Conservation (phyloP, 768 basidiomycete species). For the Tricholoma sp. region DNA sequence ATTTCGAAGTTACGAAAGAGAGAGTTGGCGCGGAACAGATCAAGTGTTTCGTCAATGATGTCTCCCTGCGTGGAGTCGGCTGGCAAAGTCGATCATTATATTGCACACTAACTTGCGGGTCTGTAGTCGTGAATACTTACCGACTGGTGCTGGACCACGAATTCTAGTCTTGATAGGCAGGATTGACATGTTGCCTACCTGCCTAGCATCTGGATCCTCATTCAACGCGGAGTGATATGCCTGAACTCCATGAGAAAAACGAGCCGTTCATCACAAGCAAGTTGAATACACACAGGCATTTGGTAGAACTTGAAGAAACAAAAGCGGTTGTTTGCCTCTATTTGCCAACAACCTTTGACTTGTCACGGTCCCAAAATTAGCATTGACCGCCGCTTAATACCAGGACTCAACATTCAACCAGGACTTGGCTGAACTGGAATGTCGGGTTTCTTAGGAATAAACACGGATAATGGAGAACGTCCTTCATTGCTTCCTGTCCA, state of each 20-base stretch:
- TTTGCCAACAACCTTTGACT: slow-evolving; percentile 21
- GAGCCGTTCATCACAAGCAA: neutral
- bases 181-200: slow-evolving; percentile 86
- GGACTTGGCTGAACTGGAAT: slow-evolving; percentile 19
- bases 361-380: neutral
- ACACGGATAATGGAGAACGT: slow-evolving; percentile 35
- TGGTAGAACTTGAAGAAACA: slow-evolving; percentile 7
- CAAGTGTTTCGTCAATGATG: slow-evolving; percentile 93
- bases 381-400: neutral
- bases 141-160: slow-evolving; percentile 86
- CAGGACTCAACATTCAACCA: neutral
- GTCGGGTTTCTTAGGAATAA: slow-evolving; percentile 22
- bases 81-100: slow-evolving; percentile 25
- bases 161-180: slow-evolving; percentile 89
- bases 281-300: slow-evolving; percentile 48
- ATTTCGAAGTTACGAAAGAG: slow-evolving; percentile 99
- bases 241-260: slow-evolving; percentile 33
- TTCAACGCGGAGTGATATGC: slow-evolving; percentile 96
- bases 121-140: slow-evolving; percentile 35
- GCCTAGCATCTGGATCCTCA: slow-evolving; percentile 73
- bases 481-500: slow-evolving; percentile 39
- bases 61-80: slow-evolving; percentile 79
- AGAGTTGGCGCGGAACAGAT: slow-evolving; percentile 97
- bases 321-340: slow-evolving; percentile 23
- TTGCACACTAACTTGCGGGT: slow-evolving; percentile 5